Percentiles rank a stretch among this genome's conserved stretches.
Evolutionary conservation across 1,284 basidiomycete genomes (phyloP).

Genomic region (Ganoderma lingzhi): DNA sequence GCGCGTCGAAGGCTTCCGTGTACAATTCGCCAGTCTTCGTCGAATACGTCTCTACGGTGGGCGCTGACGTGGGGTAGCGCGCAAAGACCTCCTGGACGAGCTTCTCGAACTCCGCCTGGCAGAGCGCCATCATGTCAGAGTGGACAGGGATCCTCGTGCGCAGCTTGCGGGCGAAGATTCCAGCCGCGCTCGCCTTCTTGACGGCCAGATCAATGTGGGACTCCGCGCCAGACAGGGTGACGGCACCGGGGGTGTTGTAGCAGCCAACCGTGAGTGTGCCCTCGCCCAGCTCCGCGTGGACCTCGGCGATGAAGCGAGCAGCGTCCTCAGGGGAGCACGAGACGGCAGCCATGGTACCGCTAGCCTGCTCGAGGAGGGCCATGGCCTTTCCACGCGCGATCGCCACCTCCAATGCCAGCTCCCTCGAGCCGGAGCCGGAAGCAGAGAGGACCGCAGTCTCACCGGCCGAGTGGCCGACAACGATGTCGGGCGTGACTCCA

Average conservation of each 20-base stretch:
- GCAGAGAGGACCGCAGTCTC: slow-evolving; percentile 54
- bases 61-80: slow-evolving; percentile 29
- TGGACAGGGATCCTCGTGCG: slow-evolving; percentile 45
- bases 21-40: slow-evolving; percentile 36
- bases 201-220: slow-evolving; percentile 41
- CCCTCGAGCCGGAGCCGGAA: slow-evolving; percentile 47
- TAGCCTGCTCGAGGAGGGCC: slow-evolving; percentile 41
- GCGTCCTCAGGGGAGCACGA: slow-evolving; percentile 42
- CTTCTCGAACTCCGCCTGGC: slow-evolving; percentile 36
- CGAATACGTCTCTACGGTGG: slow-evolving; percentile 36
- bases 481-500: slow-evolving; percentile 45
- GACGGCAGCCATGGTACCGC: slow-evolving; percentile 52
- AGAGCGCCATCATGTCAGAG: slow-evolving; percentile 44
- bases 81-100: slow-evolving; percentile 39
- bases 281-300: slow-evolving; percentile 20
- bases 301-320: slow-evolving; percentile 32
- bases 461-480: slow-evolving; percentile 52
- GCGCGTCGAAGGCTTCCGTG: slow-evolving; percentile 29
- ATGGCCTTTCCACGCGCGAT: slow-evolving; percentile 49
- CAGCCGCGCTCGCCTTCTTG: slow-evolving; percentile 36
- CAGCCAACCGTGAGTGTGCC: slow-evolving; percentile 45
- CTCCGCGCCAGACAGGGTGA: slow-evolving; percentile 46
- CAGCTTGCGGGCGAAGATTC: slow-evolving; percentile 44
- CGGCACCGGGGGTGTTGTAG: slow-evolving; percentile 44
- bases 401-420: slow-evolving; percentile 49